A percentile compares a stretch with the other conserved stretches of the same genome.
Evolutionary conservation across 2,329 filamentous ascomycete genomes (phyloP).

Genomic region (Allantophomopsis cytisporea): DNA sequence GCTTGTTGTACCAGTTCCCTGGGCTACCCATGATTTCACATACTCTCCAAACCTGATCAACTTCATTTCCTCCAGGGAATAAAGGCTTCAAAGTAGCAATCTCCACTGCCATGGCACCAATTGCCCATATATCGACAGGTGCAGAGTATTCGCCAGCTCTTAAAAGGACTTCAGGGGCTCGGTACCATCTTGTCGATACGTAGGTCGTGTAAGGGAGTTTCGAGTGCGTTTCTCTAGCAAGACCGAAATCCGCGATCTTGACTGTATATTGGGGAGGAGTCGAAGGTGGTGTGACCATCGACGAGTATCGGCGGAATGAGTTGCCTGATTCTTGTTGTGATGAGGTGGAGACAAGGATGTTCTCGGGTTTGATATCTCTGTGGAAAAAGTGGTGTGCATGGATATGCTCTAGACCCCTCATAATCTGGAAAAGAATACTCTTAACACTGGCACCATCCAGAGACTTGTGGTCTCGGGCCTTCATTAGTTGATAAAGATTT

Average conservation of each 20-base stretch:
- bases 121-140: conserved; percentile 95
- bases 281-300: conserved; percentile 84
- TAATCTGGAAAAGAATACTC: conserved; percentile 94
- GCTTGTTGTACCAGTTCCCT: conserved; percentile 94
- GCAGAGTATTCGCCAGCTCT: conserved; percentile 94
- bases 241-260: conserved; percentile 96
- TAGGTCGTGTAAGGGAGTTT: conserved; percentile 96
- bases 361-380: conserved; percentile 97
- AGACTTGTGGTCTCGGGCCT: conserved; percentile 88
- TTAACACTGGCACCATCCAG: conserved; percentile 87
- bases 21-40: conserved; percentile 99
- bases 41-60: conserved; percentile 96
- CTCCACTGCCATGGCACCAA: conserved; percentile 97
- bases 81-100: conserved; percentile 92
- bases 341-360: conserved; percentile 92
- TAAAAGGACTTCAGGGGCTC: conserved; percentile 83
- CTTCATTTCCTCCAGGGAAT: conserved; percentile 95
- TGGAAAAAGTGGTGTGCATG: conserved; percentile 97
- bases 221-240: conserved; percentile 94
- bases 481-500: conserved; percentile 98
- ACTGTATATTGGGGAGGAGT: conserved; percentile 91
- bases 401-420: conserved; percentile 92
- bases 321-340: conserved; percentile 66
- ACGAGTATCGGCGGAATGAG: conserved; percentile 85
- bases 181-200: conserved; percentile 93